Conservation (phyloP, 169 alveolate species). For the Eimeria sp. region DNA sequence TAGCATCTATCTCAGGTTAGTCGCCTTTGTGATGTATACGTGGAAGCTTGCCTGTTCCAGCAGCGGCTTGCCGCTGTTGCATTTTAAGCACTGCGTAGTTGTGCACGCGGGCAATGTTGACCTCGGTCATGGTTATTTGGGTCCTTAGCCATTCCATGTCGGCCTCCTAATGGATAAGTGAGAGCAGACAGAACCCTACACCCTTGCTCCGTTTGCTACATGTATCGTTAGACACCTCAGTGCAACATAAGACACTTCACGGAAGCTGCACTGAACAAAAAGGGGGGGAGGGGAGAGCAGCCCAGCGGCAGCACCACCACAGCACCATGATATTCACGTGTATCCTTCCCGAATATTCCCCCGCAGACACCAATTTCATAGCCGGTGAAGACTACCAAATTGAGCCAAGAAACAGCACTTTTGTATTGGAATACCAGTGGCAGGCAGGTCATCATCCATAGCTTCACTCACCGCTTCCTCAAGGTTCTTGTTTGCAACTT, state of each 20-base stretch:
- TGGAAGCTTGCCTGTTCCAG: slow-evolving; percentile 21
- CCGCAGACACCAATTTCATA: neutral
- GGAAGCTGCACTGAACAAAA: too few species aligned
- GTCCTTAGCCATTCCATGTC: slow-evolving; percentile 92
- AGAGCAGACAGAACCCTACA: neutral
- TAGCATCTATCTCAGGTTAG: neutral
- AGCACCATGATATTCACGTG: neutral
- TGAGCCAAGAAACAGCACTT: neutral
- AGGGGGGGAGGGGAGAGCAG: neutral
- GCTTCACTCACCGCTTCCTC: slow-evolving; percentile 83
- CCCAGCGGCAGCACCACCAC: neutral
- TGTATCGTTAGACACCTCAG: neutral
- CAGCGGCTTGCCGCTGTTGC: slow-evolving; percentile 82
- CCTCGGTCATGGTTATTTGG: slow-evolving; percentile 93
- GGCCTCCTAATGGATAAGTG: slow-evolving; percentile 84
- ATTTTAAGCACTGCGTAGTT: slow-evolving; percentile 91
- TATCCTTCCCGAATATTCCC: neutral
- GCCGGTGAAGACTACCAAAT: neutral
- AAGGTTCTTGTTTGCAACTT: slow-evolving; percentile 85
- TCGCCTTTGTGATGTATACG: neutral
- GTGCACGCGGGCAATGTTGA: slow-evolving; percentile 94
- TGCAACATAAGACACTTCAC: too few species aligned
- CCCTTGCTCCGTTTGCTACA: neutral
- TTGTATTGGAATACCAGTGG: neutral
- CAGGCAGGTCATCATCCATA: neutral